Conservation (phyloP, 495 filamentous ascomycete species). For the Alectoria sarmentosa region DNA sequence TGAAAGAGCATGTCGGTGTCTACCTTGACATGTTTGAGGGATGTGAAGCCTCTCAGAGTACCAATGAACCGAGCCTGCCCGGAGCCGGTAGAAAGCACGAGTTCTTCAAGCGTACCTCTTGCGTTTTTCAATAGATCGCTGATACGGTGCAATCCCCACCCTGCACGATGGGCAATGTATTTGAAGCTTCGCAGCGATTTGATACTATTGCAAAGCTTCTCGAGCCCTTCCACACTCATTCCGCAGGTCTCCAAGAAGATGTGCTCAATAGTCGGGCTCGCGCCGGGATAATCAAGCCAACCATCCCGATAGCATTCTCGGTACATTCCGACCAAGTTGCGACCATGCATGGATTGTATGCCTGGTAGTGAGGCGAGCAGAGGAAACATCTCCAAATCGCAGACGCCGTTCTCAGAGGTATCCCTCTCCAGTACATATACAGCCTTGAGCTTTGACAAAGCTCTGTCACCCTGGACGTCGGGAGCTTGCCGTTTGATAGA, state of each 20-base stretch:
- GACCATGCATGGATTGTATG: conserved; percentile 19
- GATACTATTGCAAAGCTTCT: conserved; percentile 20
- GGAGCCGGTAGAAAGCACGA: conserved; percentile 20
- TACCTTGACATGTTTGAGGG: conserved; percentile 19
- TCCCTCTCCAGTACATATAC: conserved; percentile 18
- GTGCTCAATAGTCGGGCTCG: conserved; percentile 20
- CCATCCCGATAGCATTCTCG: conserved; percentile 25
- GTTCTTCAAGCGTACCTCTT: conserved; percentile 16
- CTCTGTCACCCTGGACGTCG: neutral
- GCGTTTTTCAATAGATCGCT: conserved; percentile 19
- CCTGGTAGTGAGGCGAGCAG: conserved; percentile 22
- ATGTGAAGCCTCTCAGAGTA: conserved; percentile 19
- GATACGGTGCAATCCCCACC: conserved; percentile 21
- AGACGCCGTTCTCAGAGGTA: conserved; percentile 5
- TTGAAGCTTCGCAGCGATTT: conserved; percentile 16
- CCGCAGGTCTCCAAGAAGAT: conserved; percentile 23
- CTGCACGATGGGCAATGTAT: conserved; percentile 23
- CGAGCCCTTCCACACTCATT: conserved; percentile 25
- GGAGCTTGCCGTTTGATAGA: conserved; percentile 16
- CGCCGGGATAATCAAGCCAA: conserved; percentile 24
- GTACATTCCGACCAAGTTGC: conserved; percentile 24
- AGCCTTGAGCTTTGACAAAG: conserved; percentile 20
- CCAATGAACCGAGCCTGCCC: conserved; percentile 21
- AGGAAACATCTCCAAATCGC: conserved; percentile 24
- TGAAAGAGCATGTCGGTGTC: conserved; percentile 23